phyloP scores from a whole-genome alignment of 1,284 basidiomycete species.

The Ustilago trichophora region DNA sequence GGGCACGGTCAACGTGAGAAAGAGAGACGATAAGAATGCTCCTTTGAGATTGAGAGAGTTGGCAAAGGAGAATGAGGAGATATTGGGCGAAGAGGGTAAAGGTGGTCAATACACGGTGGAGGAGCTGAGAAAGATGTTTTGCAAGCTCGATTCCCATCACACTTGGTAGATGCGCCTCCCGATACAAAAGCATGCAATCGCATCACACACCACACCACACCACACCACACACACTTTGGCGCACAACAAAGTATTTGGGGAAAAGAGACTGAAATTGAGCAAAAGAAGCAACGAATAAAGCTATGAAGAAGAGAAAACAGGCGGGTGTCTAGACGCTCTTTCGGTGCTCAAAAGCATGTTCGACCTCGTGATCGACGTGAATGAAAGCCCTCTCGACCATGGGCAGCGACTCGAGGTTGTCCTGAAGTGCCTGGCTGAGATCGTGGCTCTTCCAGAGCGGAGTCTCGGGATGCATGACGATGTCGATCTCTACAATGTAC shows the following conservation, averaged over 20 bases:
- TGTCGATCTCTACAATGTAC: slow-evolving; percentile 92
- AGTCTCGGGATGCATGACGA: slow-evolving; percentile 89
- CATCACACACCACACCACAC: no score
- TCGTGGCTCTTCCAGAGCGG: slow-evolving; percentile 93
- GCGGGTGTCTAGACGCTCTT: slow-evolving; percentile 32
- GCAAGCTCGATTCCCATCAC: slow-evolving; percentile 23
- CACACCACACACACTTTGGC: no score
- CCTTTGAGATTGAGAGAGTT: slow-evolving; percentile 10
- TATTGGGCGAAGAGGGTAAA: background rate
- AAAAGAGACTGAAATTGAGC: no score
- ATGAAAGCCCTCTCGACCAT: slow-evolving; percentile 75
- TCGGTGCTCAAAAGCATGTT: slow-evolving; percentile 54
- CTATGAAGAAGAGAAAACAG: no score
- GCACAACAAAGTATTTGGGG: no score
- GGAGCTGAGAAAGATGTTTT: slow-evolving; percentile 25
- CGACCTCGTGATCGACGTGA: slow-evolving; percentile 57
- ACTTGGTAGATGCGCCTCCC: slow-evolving; percentile 9
- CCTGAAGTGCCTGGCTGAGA: slow-evolving; percentile 87
- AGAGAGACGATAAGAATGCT: slow-evolving; percentile 40
- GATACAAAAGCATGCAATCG: no score
- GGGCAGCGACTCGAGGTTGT: slow-evolving; percentile 89
- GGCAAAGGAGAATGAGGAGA: background rate
- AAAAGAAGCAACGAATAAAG: no score
- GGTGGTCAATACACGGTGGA: slow-evolving; percentile 10
- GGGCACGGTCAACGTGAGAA: slow-evolving; percentile 51